Base-by-base conservation (phyloP, 169 alveolate genomes). In the Blepharisma undulans region DNA sequence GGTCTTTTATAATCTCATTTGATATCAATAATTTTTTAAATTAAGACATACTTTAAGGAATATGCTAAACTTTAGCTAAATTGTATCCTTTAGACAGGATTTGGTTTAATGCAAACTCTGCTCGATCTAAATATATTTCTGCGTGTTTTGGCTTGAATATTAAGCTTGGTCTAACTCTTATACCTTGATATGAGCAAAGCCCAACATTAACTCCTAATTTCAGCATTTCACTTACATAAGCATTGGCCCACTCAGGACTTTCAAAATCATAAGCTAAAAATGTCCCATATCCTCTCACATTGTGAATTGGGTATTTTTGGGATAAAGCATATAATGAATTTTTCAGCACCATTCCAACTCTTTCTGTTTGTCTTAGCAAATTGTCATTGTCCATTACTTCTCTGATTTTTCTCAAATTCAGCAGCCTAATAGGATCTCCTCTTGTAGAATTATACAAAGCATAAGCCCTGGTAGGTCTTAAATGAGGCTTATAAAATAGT, bases 141-240 rank as follows among this genome's bases (percentile, higher is more conserved):
- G 87, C 92, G 77, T 88, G 92, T 19, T 76, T 76, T 33, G 30
- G 48, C 76, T 88, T 25, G 87, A 88, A 88, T 8, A 88, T 34
- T 19, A 76, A 36, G 25, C 80, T 48, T 7, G 92, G 92, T n/a
- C 79, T 25, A 2, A 88, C 30, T 88, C 92, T 72, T 33, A 88
- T 66, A n/a, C 77, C 7, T 2, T 30, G 22, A 12, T 16, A 21
- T 6, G 71, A 71, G 25, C 77, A 71, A 0, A 25, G 5, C 16
- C 80, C 82, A 4, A 36, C 59, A 21, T 7, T 27, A 12, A 88
- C 87, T 76, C 92, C 92, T 6, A 29, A 12, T 19, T 76, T 16
- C 0, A 88, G 92, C 87, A 88, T 72, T 22, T 36, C 66, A 7
- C 34, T 76, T 19, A 30, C 76, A 21, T 74, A 61, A 16, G 29